Percentiles rank a stretch among this genome's conserved stretches.
phyloP scores from a whole-genome alignment of 208 protist species.

The Acanthamoeba castellanii region DNA sequence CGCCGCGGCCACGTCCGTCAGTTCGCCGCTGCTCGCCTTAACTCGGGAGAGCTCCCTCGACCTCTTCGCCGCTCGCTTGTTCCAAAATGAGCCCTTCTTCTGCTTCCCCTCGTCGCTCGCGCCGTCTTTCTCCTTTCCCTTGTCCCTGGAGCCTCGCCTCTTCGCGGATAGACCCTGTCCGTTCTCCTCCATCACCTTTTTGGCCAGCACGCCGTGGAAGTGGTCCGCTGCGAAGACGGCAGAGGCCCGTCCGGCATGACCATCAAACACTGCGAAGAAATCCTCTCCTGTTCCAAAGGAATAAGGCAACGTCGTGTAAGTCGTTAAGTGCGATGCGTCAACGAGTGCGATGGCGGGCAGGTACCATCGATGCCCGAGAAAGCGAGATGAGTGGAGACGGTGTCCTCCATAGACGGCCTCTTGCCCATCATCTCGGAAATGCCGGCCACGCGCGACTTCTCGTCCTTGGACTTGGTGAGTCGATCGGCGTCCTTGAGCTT shows the following conservation, averaged over 20 bases:
- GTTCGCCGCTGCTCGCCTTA: background rate
- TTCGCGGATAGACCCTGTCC: background rate
- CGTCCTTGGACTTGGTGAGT: background rate
- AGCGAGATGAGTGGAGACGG: slow-evolving; percentile 51
- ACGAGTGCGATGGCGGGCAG: background rate
- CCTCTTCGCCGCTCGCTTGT: slow-evolving; percentile 13
- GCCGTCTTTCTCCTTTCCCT: slow-evolving; percentile 38
- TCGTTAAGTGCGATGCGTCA: background rate
- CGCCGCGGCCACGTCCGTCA: background rate
- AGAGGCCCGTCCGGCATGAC: slow-evolving; percentile 57
- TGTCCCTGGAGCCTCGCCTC: background rate
- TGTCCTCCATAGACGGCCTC: slow-evolving; percentile 73
- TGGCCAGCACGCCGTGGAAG: slow-evolving; percentile 67
- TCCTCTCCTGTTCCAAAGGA: slow-evolving; percentile 13
- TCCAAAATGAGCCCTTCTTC: slow-evolving; percentile 39
- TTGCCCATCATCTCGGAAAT: slow-evolving; percentile 76
- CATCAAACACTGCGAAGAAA: slow-evolving; percentile 74
- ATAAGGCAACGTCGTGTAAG: background rate
- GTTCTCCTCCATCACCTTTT: slow-evolving; percentile 43
- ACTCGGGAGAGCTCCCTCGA: background rate
- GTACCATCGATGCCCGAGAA: slow-evolving; percentile 59
- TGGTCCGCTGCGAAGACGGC: slow-evolving; percentile 71
- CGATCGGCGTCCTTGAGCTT: slow-evolving; percentile 20
- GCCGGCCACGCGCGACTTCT: slow-evolving; percentile 45
- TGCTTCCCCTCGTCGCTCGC: background rate